Evolutionary conservation across 768 basidiomycete species (phyloP).

Genomic region (Lyophyllum semitale): DNA sequence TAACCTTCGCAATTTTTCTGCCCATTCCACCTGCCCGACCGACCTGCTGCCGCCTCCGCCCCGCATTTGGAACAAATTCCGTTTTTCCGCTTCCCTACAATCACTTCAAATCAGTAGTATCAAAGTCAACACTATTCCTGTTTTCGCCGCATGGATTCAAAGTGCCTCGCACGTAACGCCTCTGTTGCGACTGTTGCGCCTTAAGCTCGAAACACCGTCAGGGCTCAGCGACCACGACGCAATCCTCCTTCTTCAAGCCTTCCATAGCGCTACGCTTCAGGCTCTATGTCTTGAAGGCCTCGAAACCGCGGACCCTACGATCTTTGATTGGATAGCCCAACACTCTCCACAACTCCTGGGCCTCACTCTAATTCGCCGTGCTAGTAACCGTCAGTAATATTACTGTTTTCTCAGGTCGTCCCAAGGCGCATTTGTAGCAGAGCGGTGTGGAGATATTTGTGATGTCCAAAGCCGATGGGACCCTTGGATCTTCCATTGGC

Average conservation of each 20-base stretch:
- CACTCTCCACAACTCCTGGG: not conserved
- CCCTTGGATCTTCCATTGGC: not conserved
- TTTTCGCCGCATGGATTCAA: not conserved
- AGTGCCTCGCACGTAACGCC: not conserved
- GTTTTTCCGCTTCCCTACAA: not conserved
- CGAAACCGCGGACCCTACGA: not conserved
- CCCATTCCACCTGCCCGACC: not conserved
- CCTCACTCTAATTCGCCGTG: constrained; percentile 2
- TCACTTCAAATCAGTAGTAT: not conserved
- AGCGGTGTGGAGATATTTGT: not conserved
- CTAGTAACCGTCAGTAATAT: not conserved
- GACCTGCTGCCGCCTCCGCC: not conserved
- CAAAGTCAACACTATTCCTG: not conserved
- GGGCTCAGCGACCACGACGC: too few relatives aligned
- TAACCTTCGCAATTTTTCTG: too few relatives aligned
- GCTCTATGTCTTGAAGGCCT: too few relatives aligned
- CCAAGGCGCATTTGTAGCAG: not conserved
- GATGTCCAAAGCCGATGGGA: not conserved
- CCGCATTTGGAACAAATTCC: not conserved
- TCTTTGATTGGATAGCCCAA: not conserved
- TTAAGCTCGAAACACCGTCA: too few relatives aligned
- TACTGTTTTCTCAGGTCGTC: not conserved
- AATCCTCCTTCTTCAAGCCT: not conserved
- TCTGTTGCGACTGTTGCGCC: not conserved
- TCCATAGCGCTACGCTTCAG: too few relatives aligned